Evolutionary conservation across 176 grass and related monocot species (phyloP), one percentile per base, ranked within the genome.

Genomic region (Paspalum vaginatum): DNA sequence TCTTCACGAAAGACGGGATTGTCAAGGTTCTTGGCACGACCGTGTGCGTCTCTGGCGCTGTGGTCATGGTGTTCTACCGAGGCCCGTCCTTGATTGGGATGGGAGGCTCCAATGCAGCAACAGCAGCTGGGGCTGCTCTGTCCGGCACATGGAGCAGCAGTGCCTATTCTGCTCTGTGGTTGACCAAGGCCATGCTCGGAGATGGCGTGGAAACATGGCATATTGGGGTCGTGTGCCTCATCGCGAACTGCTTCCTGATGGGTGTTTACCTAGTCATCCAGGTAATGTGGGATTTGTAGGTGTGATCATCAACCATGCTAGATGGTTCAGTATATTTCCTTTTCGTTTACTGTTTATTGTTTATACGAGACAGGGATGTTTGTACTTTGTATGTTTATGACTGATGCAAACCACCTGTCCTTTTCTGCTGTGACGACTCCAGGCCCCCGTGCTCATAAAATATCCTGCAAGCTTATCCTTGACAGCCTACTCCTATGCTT

Each of bases 391-490:
- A 11, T 48, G 17, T 15, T 49, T 9, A 52, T 11, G 27, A 39
- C 5, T 52, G 11, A 44, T 82, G 6, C 8, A 46, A 53, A 55
- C 25, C 44, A 32, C 2, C 8, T 68, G 71, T 63, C 45, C 40
- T 77, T 53, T 63, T 64, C 68, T 80, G 11, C 48, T 53, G 9
- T 70, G 18, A 59, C 8, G 11, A 61, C 78, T 89, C 65, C 90
- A 99, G 92, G 90, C 92, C 54, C 96, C 96, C 15, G 88, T 99
- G 22, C 79, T 98, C 57, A 78, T 80, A 48, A 91, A 89, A 75
- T 99, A 99, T 56, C 88, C 96, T 3, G 84, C 96, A 27, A 90
- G 92, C 88, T 82, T 99, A 80, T 95, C 96, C 61, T 79, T 99
- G 77, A 99, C 96, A 16, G 92, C 96, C 21, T 99, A 93, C 63